Base-by-base conservation (phyloP, 2,329 filamentous ascomycete species). In the Ceratocystis cacaofunesta region DNA sequence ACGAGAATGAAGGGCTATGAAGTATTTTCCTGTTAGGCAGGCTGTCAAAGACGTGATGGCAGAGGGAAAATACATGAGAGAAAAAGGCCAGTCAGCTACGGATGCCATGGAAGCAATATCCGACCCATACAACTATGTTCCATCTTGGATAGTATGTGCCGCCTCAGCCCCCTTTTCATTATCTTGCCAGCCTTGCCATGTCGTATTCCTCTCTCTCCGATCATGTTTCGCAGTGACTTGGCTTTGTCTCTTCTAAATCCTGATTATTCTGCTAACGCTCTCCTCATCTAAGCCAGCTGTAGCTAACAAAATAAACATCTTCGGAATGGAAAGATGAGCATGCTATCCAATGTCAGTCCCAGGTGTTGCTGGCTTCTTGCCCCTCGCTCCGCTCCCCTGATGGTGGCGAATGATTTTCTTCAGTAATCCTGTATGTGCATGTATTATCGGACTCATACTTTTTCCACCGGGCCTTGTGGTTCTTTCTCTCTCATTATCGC, bases 121-220 rank as follows among this genome's bases (percentile, higher is more conserved):
- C 30, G 8, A 36, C 36, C 28, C 55, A 30, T 15, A 57, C 52
- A 58, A 58, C 36, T 4, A 41, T 41, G 36, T 58, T 36, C 55
- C 15, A n/a, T 32, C 28, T 15, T 28, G 19, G 22, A 52, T 28
- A 28, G n/a, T 19, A 58, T 58, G 55, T 58, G 55, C 55, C 55
- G 55, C 55, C 55, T 58, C 55, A 58, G 55, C 55, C 55, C 55
- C 50, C 28, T 58, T 58, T 58, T 28, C 22, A 19, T 36, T 10
- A 36, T 58, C 15, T 58, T 19, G n/a, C 25, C 28, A 32, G 55
- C 55, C 28, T 32, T 15, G 28, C n/a, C 6, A 36, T 17, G 55
- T 58, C 55, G 55, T 58, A 58, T 58, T 19, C 30, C 7, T 19
- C 22, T 55, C 22, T 52, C 10, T 25, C 15, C n/a, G n/a, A n/a